Conservation (phyloP, 2,329 filamentous ascomycete species). For the Neofusicoccum laricinum region DNA sequence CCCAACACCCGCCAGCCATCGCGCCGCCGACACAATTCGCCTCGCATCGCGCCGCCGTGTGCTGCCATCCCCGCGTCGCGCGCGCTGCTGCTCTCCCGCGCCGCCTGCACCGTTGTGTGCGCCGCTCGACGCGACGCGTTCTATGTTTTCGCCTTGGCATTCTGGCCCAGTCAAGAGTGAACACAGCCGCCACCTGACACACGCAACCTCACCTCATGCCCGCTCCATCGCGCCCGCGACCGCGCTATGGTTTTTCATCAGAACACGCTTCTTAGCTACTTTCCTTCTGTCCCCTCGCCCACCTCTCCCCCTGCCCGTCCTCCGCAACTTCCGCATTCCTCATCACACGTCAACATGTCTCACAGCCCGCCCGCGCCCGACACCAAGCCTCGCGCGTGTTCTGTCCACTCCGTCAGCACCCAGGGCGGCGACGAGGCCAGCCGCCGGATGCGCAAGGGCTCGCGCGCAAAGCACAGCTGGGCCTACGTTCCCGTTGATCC, state of each 20-base stretch:
- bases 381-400: slow-evolving; percentile 5
- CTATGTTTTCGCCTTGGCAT: slow-evolving; percentile 14
- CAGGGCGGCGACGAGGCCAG: background rate
- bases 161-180: background rate
- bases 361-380: background rate
- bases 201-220: slow-evolving; percentile 13
- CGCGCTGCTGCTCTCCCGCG: background rate
- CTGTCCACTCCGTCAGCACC: slow-evolving; percentile 8
- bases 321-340: slow-evolving; percentile 13
- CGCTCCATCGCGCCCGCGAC: background rate
- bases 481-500: slow-evolving; percentile 13
- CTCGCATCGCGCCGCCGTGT: too few relatives aligned
- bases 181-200: slow-evolving; percentile 17
- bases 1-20: background rate
- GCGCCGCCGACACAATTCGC: too few relatives aligned
- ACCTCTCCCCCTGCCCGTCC: background rate
- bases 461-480: slow-evolving; percentile 16
- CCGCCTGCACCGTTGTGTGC: background rate
- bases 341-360: slow-evolving; percentile 1
- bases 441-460: background rate
- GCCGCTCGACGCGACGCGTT: slow-evolving; percentile 9
- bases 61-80: background rate
- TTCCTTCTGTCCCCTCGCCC: background rate
- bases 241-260: slow-evolving; percentile 8
- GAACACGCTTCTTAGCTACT: slow-evolving; percentile 13